Evolutionary conservation across 2,329 filamentous ascomycete genomes (phyloP).

Genomic region (Phyllosticta citribraziliensis): DNA sequence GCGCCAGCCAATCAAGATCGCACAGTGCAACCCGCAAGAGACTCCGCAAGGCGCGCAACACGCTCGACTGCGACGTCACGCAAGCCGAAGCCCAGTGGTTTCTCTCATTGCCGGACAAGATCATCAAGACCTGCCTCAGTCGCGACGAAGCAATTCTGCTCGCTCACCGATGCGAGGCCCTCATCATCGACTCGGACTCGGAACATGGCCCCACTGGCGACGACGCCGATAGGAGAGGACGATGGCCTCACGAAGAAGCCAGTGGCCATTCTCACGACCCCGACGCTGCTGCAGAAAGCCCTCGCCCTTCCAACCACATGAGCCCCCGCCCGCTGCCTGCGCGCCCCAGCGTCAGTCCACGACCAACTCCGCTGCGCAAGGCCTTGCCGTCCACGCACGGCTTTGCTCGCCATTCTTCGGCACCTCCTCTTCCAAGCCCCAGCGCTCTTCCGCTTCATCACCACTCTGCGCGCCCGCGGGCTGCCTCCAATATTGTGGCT

Average conservation of each 20-base stretch:
- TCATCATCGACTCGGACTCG: slow-evolving; percentile 14
- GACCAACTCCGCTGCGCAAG: slow-evolving; percentile 49
- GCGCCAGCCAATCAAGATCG: slow-evolving; percentile 5
- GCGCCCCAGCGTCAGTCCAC: slow-evolving; percentile 8
- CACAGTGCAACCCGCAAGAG: slow-evolving; percentile 17
- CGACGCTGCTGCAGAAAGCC: not conserved
- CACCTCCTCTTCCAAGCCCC: slow-evolving; percentile 35
- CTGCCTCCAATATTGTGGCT: slow-evolving; percentile 11
- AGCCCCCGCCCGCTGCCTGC: not conserved
- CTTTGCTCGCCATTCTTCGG: slow-evolving; percentile 23
- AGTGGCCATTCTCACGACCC: not conserved
- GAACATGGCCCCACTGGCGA: not conserved
- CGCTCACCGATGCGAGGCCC: slow-evolving; percentile 41
- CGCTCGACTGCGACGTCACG: slow-evolving; percentile 28
- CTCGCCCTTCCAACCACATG: not conserved
- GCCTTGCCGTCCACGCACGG: slow-evolving; percentile 51
- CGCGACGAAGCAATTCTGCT: slow-evolving; percentile 59
- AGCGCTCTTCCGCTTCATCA: slow-evolving; percentile 17
- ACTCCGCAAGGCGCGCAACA: slow-evolving; percentile 24
- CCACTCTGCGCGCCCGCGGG: slow-evolving; percentile 11
- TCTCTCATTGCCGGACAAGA: slow-evolving; percentile 60
- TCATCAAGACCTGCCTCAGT: slow-evolving; percentile 60
- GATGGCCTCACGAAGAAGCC: slow-evolving; percentile 1
- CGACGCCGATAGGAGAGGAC: slow-evolving; percentile 3
- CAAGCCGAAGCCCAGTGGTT: slow-evolving; percentile 58